Percentiles rank a stretch among this genome's conserved stretches.
Evolutionary conservation across 1,284 basidiomycete genomes (phyloP).

Genomic region (Cutaneotrichosporon dermatis): DNA sequence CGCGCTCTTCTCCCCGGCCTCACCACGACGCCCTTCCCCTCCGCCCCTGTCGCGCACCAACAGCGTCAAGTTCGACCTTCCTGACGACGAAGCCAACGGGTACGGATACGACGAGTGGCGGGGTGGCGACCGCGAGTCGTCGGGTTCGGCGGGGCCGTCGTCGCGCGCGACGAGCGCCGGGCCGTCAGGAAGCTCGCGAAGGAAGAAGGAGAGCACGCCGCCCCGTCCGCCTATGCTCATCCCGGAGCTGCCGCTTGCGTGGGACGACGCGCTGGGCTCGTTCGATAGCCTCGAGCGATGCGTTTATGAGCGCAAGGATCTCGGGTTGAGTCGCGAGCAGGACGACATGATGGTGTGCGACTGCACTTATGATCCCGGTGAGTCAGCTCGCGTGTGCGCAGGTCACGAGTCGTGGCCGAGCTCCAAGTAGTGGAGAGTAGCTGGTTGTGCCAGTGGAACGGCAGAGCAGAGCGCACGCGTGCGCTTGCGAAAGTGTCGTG

Average conservation of each 20-base stretch:
- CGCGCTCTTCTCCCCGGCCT: constrained; percentile 1
- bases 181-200: background rate
- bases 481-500: too few relatives aligned
- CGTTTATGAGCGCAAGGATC: constrained; percentile 78
- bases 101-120: background rate
- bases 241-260: constrained; percentile 68
- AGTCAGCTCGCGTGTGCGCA: constrained; percentile 44
- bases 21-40: background rate
- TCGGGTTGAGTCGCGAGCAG: constrained; percentile 81
- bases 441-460: too few relatives aligned
- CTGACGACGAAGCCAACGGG: background rate
- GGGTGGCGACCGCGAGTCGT: too few relatives aligned
- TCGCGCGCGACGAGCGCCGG: background rate
- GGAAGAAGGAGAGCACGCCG: background rate
- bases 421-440: too few relatives aligned
- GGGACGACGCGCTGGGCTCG: constrained; percentile 65
- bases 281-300: constrained; percentile 74
- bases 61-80: constrained; percentile 3
- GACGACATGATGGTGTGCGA: constrained; percentile 88
- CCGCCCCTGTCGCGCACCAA: background rate
- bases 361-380: constrained; percentile 75
- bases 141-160: background rate
- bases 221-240: constrained; percentile 55
- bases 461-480: too few relatives aligned
- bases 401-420: too few relatives aligned